phyloP scores from a whole-genome alignment of 257 asterid species.

The Solanum chiquidenum region DNA sequence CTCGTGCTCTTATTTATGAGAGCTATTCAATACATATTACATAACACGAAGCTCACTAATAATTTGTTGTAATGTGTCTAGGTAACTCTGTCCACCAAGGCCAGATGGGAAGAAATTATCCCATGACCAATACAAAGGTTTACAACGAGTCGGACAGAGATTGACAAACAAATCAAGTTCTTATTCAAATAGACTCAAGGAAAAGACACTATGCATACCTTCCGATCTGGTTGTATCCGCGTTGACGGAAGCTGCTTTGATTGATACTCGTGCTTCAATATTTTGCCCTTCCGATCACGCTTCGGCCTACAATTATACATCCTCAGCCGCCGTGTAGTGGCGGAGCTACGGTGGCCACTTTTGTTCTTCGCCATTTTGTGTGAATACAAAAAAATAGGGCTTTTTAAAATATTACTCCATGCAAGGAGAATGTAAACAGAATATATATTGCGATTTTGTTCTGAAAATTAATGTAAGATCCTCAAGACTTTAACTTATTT shows the following conservation, averaged over 20 bases:
- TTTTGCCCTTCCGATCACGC: constrained; percentile 46
- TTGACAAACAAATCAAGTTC: background rate
- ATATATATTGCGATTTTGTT: background rate
- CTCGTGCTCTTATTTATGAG: background rate
- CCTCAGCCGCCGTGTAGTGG: constrained; percentile 86
- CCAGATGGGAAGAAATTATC: background rate
- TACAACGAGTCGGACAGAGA: background rate
- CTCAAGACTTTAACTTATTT: background rate
- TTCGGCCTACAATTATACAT: constrained; percentile 72
- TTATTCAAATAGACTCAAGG: background rate
- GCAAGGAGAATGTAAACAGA: background rate
- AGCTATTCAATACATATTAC: background rate
- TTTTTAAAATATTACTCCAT: background rate
- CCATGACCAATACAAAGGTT: background rate
- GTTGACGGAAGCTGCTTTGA: constrained; percentile 77
- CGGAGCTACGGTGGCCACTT: constrained; percentile 47
- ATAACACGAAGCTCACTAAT: background rate
- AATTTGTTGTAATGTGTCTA: background rate
- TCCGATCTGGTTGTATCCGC: constrained; percentile 69
- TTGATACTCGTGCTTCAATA: constrained; percentile 67
- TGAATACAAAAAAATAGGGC: background rate
- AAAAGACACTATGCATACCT: constrained; percentile 25
- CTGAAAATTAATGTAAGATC: background rate
- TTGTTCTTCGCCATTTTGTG: background rate
- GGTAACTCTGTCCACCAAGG: background rate